A percentile compares a stretch with the other conserved stretches of the same genome.
Conservation (phyloP, 1,139 yeast species). For the Ogataea hybrid region DNA sequence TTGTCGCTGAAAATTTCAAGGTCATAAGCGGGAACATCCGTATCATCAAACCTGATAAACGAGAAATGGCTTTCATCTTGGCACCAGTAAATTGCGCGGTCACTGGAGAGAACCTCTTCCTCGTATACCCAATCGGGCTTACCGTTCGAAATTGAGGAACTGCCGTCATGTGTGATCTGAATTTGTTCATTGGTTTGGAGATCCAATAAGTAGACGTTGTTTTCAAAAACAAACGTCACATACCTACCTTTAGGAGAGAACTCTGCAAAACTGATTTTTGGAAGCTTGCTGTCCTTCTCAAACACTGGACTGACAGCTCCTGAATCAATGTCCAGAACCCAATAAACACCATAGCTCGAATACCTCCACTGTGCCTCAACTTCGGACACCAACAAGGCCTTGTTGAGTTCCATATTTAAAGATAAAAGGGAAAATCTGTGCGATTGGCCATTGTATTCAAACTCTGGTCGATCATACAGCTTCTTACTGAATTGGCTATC, state of each 20-base stretch:
- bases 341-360: constrained; percentile 65
- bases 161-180: constrained; percentile 69
- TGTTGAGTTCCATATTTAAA: constrained; percentile 39
- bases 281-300: constrained; percentile 13
- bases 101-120: constrained; percentile 75
- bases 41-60: constrained; percentile 68
- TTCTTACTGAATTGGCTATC: constrained; percentile 22
- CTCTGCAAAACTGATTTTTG: constrained; percentile 51
- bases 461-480: constrained; percentile 18
- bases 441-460: constrained; percentile 17
- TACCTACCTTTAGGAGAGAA: constrained; percentile 75
- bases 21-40: constrained; percentile 61
- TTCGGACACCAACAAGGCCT: constrained; percentile 53
- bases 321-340: constrained; percentile 52
- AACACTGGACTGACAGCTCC: constrained; percentile 42
- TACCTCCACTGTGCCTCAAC: constrained; percentile 67
- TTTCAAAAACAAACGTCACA: constrained; percentile 64
- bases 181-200: constrained; percentile 27
- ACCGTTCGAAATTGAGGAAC: constrained; percentile 69
- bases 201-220: constrained; percentile 52
- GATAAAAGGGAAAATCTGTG: constrained; percentile 27
- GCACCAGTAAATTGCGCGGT: constrained; percentile 85
- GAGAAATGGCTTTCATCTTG: constrained; percentile 65
- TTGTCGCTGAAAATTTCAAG: constrained; percentile 56
- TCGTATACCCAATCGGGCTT: constrained; percentile 97